Evolutionary conservation across 352 stramenopile species (phyloP).

Genomic region (Phytophthora cactorum): DNA sequence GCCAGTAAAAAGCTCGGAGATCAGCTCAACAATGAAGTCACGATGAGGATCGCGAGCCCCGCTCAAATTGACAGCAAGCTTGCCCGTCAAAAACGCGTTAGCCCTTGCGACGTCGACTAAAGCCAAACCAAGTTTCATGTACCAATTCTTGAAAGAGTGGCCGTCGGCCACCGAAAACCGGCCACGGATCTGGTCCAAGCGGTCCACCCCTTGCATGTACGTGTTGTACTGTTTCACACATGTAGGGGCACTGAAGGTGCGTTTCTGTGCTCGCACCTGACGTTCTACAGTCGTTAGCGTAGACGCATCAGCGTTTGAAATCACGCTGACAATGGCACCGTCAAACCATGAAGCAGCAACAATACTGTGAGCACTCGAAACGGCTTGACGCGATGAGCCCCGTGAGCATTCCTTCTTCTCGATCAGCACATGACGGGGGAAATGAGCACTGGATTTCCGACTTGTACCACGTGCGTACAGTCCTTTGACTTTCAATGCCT

Average conservation of each 20-base stretch:
- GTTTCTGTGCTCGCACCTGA: conserved; percentile 4
- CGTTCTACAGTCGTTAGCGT: conserved; percentile 18
- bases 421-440: conserved; percentile 24
- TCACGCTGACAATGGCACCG: conserved; percentile 27
- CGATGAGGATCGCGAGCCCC: background rate
- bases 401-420: conserved; percentile 18
- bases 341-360: conserved; percentile 33
- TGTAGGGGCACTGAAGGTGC: background rate
- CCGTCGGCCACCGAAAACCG: background rate
- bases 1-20: background rate
- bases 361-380: conserved; percentile 15
- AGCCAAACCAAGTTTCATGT: conserved; percentile 3
- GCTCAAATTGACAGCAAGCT: background rate
- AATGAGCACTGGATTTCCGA: conserved; percentile 27
- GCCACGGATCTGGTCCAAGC: conserved; percentile 1
- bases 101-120: background rate
- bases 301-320: conserved; percentile 15
- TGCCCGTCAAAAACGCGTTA: background rate
- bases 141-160: conserved; percentile 9
- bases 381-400: conserved; percentile 15
- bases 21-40: background rate
- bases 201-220: conserved; percentile 1
- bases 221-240: conserved; percentile 8
- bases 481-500: conserved; percentile 24
- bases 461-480: conserved; percentile 31